Conservation (phyloP, 2,329 filamentous ascomycete genomes). For the Chalaropsis thielavioides region DNA sequence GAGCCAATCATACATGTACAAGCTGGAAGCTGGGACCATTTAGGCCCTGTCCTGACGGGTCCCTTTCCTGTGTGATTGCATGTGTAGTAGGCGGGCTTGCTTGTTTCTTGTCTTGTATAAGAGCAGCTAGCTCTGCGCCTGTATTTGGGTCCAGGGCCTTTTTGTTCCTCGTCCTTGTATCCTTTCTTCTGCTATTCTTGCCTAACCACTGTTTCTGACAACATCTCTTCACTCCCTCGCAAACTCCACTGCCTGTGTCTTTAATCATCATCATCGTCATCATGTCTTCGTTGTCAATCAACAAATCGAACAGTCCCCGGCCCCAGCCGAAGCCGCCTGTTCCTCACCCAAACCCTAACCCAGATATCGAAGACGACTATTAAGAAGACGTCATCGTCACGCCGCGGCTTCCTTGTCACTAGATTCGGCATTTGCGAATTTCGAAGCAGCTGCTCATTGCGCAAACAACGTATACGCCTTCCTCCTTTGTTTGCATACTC, state of each 20-base stretch:
- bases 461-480: neutral
- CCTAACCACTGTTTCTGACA: neutral
- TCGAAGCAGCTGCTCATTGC: neutral
- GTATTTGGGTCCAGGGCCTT: neutral
- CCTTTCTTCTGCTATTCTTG: neutral
- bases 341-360: constrained; percentile 23
- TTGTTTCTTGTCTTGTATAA: neutral
- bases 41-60: neutral
- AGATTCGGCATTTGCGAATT: neutral
- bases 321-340: constrained; percentile 24
- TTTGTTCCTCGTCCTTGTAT: neutral
- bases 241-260: too few species aligned
- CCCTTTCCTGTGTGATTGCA: neutral
- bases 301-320: constrained; percentile 21
- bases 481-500: neutral
- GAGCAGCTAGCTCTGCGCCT: neutral
- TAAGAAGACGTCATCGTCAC: neutral
- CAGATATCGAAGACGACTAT: neutral
- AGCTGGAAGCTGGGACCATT: neutral
- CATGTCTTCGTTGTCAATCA: neutral
- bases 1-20: neutral
- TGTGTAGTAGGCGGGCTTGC: neutral
- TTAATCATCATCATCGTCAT: too few species aligned
- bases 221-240: neutral
- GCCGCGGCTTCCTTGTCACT: too few species aligned